These are phyloP conservation scores for Thymus quinquecostatus DNA, from an alignment of 257 asterid genomes.

Conservation along the genomic window DNA sequence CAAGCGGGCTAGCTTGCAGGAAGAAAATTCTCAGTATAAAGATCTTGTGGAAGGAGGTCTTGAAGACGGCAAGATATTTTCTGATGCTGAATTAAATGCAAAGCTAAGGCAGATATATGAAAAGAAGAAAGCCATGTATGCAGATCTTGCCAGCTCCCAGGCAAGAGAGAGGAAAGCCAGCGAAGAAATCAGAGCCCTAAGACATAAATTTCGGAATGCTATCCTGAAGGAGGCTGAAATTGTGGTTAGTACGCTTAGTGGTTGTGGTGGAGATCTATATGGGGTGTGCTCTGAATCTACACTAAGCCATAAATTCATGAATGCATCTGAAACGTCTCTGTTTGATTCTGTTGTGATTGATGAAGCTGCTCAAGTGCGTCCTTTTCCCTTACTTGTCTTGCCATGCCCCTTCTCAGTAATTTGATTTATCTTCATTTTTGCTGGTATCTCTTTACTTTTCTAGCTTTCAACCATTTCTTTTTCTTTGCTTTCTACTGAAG, in stretches of 20 bases:
- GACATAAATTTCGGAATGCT: conserved; percentile 75
- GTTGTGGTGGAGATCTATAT: conserved; percentile 95
- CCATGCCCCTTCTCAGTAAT: conserved; percentile 21
- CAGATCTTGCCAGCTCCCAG: conserved; percentile 77
- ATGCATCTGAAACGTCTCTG: conserved; percentile 66
- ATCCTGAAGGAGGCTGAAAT: conserved; percentile 94
- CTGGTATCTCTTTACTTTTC: conserved; percentile 26
- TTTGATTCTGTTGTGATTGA: conserved; percentile 99
- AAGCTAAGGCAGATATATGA: conserved; percentile 72
- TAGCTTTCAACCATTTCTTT: conserved; percentile 30
- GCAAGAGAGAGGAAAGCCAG: conserved; percentile 73
- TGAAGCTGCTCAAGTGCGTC: conserved; percentile 97
- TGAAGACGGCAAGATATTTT: conserved; percentile 53
- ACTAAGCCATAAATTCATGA: conserved; percentile 69
- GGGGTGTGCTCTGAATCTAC: conserved; percentile 87
- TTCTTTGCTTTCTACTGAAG: conserved; percentile 38
- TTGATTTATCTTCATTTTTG: conserved; percentile 27
- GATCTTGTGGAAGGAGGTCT: conserved; percentile 52
- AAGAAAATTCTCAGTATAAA: conserved; percentile 51
- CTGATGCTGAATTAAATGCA: conserved; percentile 73
- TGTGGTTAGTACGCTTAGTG: conserved; percentile 95
- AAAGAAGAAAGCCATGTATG: conserved; percentile 66
- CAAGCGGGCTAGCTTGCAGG: conserved; percentile 72
- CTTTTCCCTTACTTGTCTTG: conserved; percentile 23
- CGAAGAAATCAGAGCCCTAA: conserved; percentile 84